These are phyloP conservation scores for Fusarium solani-melongenae DNA, from an alignment of 2,329 filamentous ascomycete species.

Conservation along the genomic window DNA sequence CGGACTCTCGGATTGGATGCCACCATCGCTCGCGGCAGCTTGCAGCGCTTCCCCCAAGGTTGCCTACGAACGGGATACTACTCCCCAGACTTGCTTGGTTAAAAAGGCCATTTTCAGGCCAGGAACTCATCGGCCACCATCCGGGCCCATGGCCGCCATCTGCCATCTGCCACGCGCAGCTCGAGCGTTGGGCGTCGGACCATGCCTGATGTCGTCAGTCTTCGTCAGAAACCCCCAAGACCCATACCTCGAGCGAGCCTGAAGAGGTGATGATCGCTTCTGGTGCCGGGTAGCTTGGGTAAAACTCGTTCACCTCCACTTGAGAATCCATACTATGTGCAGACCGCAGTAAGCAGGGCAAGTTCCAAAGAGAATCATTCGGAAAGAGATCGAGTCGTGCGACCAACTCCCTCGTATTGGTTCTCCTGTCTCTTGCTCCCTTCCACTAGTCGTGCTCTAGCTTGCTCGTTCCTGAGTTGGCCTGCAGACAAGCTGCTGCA, in stretches of 20 bases:
- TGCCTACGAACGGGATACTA: constrained; percentile 9
- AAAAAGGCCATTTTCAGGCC: neutral
- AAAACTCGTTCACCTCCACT: neutral
- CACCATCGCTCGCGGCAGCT: constrained; percentile 13
- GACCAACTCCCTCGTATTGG: constrained; percentile 27
- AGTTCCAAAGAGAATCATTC: constrained; percentile 3
- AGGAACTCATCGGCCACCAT: constrained; percentile 11
- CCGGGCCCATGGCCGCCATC: constrained; percentile 7
- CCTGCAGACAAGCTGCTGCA: constrained; percentile 36
- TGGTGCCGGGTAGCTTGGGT: constrained; percentile 21
- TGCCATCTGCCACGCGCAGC: neutral
- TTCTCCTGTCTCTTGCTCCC: constrained; percentile 14
- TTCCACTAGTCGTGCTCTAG: constrained; percentile 29
- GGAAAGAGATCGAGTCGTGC: constrained; percentile 6
- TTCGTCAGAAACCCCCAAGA: constrained; percentile 7
- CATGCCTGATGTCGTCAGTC: constrained; percentile 5
- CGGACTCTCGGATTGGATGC: constrained; percentile 36
- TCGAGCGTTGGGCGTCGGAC: neutral
- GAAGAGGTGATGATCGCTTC: constrained; percentile 4
- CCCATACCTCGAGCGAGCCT: neutral
- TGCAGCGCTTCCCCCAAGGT: constrained; percentile 6
- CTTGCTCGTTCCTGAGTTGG: constrained; percentile 38
- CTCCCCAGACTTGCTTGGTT: constrained; percentile 4
- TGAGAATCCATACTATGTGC: neutral
- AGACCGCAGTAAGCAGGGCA: constrained; percentile 22